Conservation (phyloP, 2,329 filamentous ascomycete genomes). For the Rosellinia necatrix region DNA sequence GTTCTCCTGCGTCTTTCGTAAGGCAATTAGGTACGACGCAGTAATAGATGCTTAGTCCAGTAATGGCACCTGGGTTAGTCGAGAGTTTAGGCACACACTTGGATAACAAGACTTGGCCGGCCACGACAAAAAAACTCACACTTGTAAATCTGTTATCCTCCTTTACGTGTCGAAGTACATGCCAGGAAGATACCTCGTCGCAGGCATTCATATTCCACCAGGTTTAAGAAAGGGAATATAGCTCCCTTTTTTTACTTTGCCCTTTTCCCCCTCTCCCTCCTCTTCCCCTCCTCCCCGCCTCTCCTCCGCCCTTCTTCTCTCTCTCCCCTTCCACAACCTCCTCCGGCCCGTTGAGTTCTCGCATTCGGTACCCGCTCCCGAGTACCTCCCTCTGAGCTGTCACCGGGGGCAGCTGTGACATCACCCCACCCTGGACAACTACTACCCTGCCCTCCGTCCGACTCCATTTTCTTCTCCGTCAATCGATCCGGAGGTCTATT, state of each 20-base stretch:
- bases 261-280: not conserved
- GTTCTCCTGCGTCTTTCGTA: constrained; percentile 26
- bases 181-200: not conserved
- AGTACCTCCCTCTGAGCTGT: constrained; percentile 12
- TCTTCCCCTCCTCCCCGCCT: not conserved
- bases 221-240: not conserved
- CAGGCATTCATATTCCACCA: not conserved
- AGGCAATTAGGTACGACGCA: constrained; percentile 21
- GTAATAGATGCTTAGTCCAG: not conserved
- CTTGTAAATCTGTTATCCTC: constrained; percentile 4
- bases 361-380: not conserved
- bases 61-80: too few species aligned
- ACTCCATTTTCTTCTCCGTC: constrained; percentile 19
- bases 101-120: constrained; percentile 8
- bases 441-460: constrained; percentile 2
- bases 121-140: constrained; percentile 11
- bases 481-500: not conserved
- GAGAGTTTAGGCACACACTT: constrained; percentile 15
- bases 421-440: constrained; percentile 39
- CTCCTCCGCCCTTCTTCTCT: not conserved
- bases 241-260: not conserved
- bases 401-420: constrained; percentile 36
- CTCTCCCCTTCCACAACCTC: not conserved
- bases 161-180: not conserved
- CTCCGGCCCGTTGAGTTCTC: constrained; percentile 6